Evolutionary conservation across 2,329 filamentous ascomycete genomes (phyloP).

Genomic region (Achaetomium macrosporum): DNA sequence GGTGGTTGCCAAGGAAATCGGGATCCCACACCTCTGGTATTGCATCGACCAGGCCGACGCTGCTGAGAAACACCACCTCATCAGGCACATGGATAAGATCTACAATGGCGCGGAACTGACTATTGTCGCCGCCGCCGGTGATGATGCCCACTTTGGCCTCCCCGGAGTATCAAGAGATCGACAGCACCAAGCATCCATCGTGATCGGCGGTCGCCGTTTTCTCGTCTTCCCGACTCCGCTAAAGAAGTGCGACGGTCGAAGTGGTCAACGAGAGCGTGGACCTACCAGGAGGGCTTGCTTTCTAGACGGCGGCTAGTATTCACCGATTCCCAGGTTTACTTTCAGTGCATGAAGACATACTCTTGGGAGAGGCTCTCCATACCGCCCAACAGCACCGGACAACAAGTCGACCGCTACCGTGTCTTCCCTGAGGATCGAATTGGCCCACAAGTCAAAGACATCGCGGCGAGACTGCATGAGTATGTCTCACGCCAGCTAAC

Average conservation of each 20-base stretch:
- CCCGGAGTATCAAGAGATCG: constrained; percentile 25
- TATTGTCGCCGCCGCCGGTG: constrained; percentile 35
- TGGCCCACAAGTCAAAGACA: too few relatives aligned
- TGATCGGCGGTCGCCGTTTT: not conserved
- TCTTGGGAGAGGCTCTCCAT: too few relatives aligned
- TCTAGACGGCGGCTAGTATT: constrained; percentile 8
- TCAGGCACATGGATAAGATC: constrained; percentile 35
- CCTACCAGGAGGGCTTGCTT: constrained; percentile 8
- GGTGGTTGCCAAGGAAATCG: constrained; percentile 28
- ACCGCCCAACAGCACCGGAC: too few relatives aligned
- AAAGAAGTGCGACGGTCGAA: not conserved
- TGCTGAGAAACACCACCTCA: constrained; percentile 24
- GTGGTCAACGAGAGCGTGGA: constrained; percentile 7
- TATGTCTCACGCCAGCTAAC: too few relatives aligned
- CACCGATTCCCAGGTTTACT: constrained; percentile 6
- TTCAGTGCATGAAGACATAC: not conserved
- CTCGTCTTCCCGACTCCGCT: not conserved
- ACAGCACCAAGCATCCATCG: not conserved
- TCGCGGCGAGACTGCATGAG: too few relatives aligned
- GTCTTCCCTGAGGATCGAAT: too few relatives aligned
- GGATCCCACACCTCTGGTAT: constrained; percentile 33
- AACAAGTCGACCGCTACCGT: too few relatives aligned
- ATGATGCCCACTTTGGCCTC: constrained; percentile 31
- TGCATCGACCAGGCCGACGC: constrained; percentile 30
- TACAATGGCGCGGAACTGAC: constrained; percentile 33